These are phyloP conservation scores for Blastomyces parvus DNA, from an alignment of 2,329 filamentous ascomycete genomes.

Conservation along the genomic window DNA sequence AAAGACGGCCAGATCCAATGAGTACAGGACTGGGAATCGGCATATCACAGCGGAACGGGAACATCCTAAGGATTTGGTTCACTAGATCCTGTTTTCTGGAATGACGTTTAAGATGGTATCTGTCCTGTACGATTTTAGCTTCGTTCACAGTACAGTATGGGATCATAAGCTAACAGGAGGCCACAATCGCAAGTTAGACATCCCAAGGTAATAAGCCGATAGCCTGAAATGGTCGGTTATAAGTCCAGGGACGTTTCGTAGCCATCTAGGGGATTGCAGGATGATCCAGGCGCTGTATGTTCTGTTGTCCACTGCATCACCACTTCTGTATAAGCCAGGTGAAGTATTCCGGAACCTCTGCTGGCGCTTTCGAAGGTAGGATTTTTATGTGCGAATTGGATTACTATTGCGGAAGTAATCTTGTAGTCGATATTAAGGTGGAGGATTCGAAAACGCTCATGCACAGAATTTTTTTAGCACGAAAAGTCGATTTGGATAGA, in stretches of 20 bases:
- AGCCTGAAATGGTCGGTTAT: not conserved
- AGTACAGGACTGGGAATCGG: not conserved
- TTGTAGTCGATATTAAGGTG: not conserved
- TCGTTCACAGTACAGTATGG: not conserved
- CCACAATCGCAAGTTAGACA: not conserved
- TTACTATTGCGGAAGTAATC: conserved; percentile 4
- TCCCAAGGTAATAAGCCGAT: not conserved
- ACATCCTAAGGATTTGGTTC: not conserved
- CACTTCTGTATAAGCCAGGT: not conserved
- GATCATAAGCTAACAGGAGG: not conserved
- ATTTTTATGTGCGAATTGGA: not conserved
- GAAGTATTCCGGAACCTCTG: not conserved
- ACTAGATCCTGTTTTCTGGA: not conserved
- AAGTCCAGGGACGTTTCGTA: not conserved
- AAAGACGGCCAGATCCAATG: not conserved
- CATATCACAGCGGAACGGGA: not conserved
- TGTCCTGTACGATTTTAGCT: not conserved
- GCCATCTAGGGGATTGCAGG: not conserved
- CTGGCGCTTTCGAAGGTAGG: not conserved
- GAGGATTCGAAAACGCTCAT: conserved; percentile 5
- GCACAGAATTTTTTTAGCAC: conserved; percentile 4
- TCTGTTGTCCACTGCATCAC: conserved; percentile 8
- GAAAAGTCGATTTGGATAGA: conserved; percentile 9
- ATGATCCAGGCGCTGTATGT: not conserved
- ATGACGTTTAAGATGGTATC: not conserved